Evolutionary conservation across 306 rosid genomes (phyloP).

Genomic region (Dryas octopetala): DNA sequence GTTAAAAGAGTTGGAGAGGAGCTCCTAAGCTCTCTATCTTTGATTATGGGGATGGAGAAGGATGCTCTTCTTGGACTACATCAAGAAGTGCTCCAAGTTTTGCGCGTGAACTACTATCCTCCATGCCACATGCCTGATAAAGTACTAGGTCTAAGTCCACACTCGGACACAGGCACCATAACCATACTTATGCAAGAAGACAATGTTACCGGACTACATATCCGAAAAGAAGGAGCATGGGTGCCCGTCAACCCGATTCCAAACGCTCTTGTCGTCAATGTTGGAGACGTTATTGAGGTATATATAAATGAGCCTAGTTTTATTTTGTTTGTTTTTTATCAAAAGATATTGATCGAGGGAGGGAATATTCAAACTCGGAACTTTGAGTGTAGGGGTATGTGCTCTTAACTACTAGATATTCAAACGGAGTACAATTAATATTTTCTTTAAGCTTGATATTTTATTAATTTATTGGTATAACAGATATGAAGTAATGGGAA

Average conservation of each 20-base stretch:
- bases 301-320: too few relatives aligned
- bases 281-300: slow-evolving; percentile 36
- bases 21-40: slow-evolving; percentile 31
- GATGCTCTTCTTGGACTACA: slow-evolving; percentile 37
- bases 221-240: slow-evolving; percentile 43
- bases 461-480: background rate
- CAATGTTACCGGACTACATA: slow-evolving; percentile 34
- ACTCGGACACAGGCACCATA: slow-evolving; percentile 45
- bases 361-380: too few relatives aligned
- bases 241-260: slow-evolving; percentile 32
- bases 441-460: background rate
- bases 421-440: background rate
- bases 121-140: slow-evolving; percentile 44
- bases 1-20: slow-evolving; percentile 32
- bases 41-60: slow-evolving; percentile 37
- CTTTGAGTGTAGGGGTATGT: background rate
- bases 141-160: slow-evolving; percentile 46
- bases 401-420: background rate
- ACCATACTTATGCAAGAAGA: slow-evolving; percentile 48
- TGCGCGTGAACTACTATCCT: slow-evolving; percentile 42
- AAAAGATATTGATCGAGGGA: too few relatives aligned
- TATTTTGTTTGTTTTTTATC: too few relatives aligned
- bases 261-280: slow-evolving; percentile 40
- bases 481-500: slow-evolving; percentile 54
- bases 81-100: slow-evolving; percentile 19